Base-by-base conservation (phyloP, 1,284 basidiomycete genomes). In the Takashimella tepidaria region DNA sequence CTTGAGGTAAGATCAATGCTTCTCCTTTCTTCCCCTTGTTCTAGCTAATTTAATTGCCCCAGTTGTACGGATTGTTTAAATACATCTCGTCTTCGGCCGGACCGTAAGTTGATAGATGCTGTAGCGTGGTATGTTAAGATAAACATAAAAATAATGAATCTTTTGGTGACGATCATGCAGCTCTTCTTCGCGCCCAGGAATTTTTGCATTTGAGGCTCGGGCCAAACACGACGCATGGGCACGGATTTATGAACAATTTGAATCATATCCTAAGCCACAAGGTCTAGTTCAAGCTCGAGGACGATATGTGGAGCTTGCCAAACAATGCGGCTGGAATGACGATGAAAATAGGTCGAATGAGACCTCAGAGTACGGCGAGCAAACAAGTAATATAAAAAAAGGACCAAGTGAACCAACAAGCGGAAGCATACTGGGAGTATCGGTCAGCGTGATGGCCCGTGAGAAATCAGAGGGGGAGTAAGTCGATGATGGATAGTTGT, bases 171-270 rank as follows among this genome's bases (percentile, higher is more conserved):
- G 8, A 43, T 10, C n/a, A 5, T 10, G 0, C 68, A 80, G 12
- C 66, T 60, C n/a, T 83, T 88, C 20, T 5, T 67, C 83, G 3
- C 81, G 87, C 2, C 92, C 91, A 1, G 88, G 86, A 4, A 79
- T 93, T 25, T 89, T 92, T 65, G 88, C 89, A 59, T 81, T 87
- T 67, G 80, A 85, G 2, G 86, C 84, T 2, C 79, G 88, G 26
- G 89, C 89, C 2, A 93, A 93, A 72, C 89, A 88, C 85, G 89
- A 92, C 67, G 87, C 89, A 1, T 93, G 90, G 89, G 78, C 70
- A 26, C 66, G 76, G 5, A 71, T 79, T n/a, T 81, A 80, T 3
- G 78, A 78, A 57, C 78, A 73, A 20, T 87, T 84, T 59, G 69
- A 51, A 2, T 51, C 70, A 20, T 72, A 66, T n/a, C 66, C 67